Base-by-base conservation (phyloP, 2,329 filamentous ascomycete genomes). In the Fusarium napiforme region DNA sequence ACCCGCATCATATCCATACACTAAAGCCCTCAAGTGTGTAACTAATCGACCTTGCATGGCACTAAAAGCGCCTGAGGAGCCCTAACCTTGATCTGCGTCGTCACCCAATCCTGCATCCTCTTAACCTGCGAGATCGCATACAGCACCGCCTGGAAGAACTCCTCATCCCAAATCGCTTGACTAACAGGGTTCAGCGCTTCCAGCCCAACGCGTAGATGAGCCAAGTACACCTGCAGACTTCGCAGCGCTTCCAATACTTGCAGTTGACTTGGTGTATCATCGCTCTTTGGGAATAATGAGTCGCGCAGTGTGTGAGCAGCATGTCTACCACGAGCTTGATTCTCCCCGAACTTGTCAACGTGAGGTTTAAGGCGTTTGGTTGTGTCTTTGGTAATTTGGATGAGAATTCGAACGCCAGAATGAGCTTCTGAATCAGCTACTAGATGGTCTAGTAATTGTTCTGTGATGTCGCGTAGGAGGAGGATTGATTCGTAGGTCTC, bases 91-190 rank as follows among this genome's bases (percentile, higher is more conserved):
- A 57, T 40, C 16, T 67, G 42, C 12, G 16, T 7, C 3, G 32
- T 58, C 37, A 64, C n/a, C 64, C 32, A 50, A 40, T 50, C 26
- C 26, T 52, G 26, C 60, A 64, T 52, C 32, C 60, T 39, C 37
- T 65, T 36, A 7, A 59, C 32, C 39, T 59, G 60, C 3, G 50
- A 67, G 5, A 59, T 40, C 0, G 50, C 14, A 23, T 42, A 43
- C 23, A 52, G 1, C 0, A 64, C 28, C 4, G 37, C 32, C 7
- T 34, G 9, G 3, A 58, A 64, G 12, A 64, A 64, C 4, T 43
- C 21, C 1, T 21, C 12, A 11, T 57, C 30, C 49, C 42, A 57
- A 0, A 57, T 43, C 0, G 37, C 63, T 30, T 66, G 42, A 7
- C 42, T 34, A 9, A 57, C 26, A 26, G 49, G 49, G 4, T 32